Base-by-base conservation (phyloP, 2,329 filamentous ascomycete genomes). In the Beauveria scarabaeidicola region DNA sequence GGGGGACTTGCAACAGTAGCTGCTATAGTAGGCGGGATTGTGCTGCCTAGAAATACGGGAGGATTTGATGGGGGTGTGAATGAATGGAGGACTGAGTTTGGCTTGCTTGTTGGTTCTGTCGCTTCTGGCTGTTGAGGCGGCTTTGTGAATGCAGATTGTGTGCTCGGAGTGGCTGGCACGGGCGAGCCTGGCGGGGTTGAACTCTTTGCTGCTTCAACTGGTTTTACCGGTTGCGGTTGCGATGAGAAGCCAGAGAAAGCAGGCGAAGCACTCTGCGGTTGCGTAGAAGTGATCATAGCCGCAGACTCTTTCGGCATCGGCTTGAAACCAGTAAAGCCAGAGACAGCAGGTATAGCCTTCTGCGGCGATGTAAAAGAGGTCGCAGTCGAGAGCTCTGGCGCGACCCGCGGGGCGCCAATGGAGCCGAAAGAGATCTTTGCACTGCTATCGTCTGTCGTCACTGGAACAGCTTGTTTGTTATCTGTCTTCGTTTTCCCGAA, bases 141-240 rank as follows among this genome's bases (percentile, higher is more conserved):
- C n/a, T 40, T 47, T 23, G 46, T 25, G 3, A 57, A 44, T 50
- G 64, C 44, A 43, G 54, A 50, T 62, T 40, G 27, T 64, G 57
- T n/a, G 54, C 32, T 19, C 58, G 55, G 46, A 13, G 50, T 25
- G 23, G 56, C 56, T n/a, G 41, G 66, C 61, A 36, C 61, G 23
- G 29, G 64, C 32, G 15, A 60, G 44, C 25, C 57, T 10, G 53
- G 58, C 9, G 58, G 52, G 19, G 53, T 55, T 36, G 27, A 52
- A 21, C 53, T 58, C 40, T 53, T 59, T 8, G 17, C 29, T 7
- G 41, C 15, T 29, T 52, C 40, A 8, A 29, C 15, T 25, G 48
- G n/a, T 43, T 21, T n/a, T 8, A 1, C n/a, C 15, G 29, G 5
- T 47, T 52, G 48, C 4, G 32, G 19, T 17, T 44, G 40, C 5